Conservation (phyloP, 1,284 basidiomycete genomes). For the Ustanciosporium gigantosporum region DNA sequence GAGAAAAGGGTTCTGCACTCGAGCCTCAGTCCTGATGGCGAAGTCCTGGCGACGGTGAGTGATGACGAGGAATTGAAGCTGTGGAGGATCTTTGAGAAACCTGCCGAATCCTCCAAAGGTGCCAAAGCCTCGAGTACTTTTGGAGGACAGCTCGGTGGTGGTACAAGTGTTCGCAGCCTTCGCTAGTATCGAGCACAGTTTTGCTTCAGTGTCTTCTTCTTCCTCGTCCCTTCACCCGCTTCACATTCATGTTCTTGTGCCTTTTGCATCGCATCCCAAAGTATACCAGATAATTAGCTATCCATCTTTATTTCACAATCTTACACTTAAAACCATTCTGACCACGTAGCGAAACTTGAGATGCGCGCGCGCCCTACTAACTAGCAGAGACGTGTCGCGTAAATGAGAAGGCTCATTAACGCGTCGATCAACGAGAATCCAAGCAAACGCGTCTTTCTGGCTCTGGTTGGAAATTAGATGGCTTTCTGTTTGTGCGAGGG, state of each 20-base stretch:
- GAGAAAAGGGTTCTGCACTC: constrained; percentile 52
- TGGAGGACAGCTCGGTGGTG: constrained; percentile 10
- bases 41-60: constrained; percentile 56
- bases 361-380: no score
- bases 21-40: constrained; percentile 55
- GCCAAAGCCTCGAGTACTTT: constrained; percentile 8
- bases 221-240: no score
- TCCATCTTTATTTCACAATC: no score
- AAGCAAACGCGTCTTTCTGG: no score
- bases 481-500: no score
- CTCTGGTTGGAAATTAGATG: no score
- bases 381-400: constrained; percentile 2
- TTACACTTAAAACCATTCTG: no score
- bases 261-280: no score
- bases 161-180: constrained; percentile 23
- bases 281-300: no score
- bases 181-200: constrained; percentile 17
- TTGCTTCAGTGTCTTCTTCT: no score
- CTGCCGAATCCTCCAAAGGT: constrained; percentile 32
- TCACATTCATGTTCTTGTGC: no score
- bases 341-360: no score
- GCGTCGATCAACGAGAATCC: not conserved
- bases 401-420: not conserved
- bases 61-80: constrained; percentile 59
- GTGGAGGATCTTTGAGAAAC: constrained; percentile 59